These are phyloP conservation scores for Hanseniaspora lindneri DNA, from an alignment of 805 yeast species.

Conservation along the genomic window DNA sequence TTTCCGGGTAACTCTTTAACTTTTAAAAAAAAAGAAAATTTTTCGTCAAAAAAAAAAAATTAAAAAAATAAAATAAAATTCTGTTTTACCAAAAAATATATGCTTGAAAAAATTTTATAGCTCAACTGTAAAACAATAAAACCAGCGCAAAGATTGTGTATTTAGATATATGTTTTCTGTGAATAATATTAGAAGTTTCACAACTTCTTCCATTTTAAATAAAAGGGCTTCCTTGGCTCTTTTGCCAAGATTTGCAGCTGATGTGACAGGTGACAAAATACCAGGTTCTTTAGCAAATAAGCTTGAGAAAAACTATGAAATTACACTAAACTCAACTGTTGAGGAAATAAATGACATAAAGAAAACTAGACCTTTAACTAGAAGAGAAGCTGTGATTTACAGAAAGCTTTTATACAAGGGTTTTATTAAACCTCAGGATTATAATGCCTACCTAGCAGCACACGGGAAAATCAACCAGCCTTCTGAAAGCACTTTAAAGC, in stretches of 20 bases:
- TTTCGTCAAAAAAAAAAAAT: background rate
- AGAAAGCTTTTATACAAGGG: constrained; percentile 9
- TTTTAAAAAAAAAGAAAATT: background rate
- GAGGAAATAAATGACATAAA: background rate
- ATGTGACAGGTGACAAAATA: background rate
- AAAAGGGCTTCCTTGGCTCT: background rate
- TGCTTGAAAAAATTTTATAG: too few relatives aligned
- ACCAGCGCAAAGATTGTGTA: background rate
- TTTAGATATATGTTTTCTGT: background rate
- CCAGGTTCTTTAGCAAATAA: constrained; percentile 1
- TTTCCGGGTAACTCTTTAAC: background rate
- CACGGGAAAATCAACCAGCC: background rate
- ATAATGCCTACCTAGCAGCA: background rate
- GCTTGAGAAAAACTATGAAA: background rate
- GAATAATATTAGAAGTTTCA: background rate
- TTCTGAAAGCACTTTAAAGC: background rate
- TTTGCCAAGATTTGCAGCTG: background rate
- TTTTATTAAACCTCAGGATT: background rate
- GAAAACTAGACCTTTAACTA: background rate
- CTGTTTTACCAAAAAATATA: background rate
- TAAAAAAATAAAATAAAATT: too few relatives aligned
- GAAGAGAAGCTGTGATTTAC: background rate
- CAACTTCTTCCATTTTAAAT: background rate
- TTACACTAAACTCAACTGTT: background rate
- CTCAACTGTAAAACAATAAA: too few relatives aligned